Evolutionary conservation across 208 protist species (phyloP), one percentile per base, ranked within the genome.

Genomic region (Balamuthia mandrillaris): DNA sequence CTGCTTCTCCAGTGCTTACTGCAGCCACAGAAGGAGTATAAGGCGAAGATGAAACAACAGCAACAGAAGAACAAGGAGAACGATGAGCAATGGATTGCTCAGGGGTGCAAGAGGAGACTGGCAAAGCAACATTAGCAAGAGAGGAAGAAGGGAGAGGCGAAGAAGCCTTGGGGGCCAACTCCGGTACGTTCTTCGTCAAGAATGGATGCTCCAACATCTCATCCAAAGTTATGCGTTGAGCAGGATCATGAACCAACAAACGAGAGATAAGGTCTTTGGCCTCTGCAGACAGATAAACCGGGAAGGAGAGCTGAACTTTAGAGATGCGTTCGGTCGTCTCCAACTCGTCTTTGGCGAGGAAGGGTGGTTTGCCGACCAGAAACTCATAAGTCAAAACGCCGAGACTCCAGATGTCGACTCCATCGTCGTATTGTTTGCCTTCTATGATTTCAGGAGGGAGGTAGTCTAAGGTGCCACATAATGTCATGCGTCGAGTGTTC

Each of bases 371-470:
- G 6, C 98, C 97, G 21, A 96, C 91, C 14, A 99, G 92, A 44
- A 99, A 96, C 88, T 99, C 97, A 84, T 97, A 99, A 86, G 94
- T 95, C 42, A 99, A 95, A 39, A 99, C 97, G 63, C 98, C 98
- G 1, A 99, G 92, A 63, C 94, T 96, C 97, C 97, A 99, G 24
- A 98, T 84, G 81, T 99, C 97, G 12, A 91, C 88, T n/a, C 78
- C 86, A 18, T 21, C 72, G 70, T 92, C 95, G 90, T 98, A 95
- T 9, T 81, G 60, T 78, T 96, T 92, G 37, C 94, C 91, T 54
- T 96, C 93, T n/a, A 98, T 91, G 88, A 99, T 98, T 90, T 99
- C 98, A 0, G 98, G 98, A 9, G 98, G 97, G 33, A 99, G 95
- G 91, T 99, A 99, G 93, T 99, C 98, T 2, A 99, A 95, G 3